Conservation (phyloP, 805 yeast species). For the Candida quercuum region DNA sequence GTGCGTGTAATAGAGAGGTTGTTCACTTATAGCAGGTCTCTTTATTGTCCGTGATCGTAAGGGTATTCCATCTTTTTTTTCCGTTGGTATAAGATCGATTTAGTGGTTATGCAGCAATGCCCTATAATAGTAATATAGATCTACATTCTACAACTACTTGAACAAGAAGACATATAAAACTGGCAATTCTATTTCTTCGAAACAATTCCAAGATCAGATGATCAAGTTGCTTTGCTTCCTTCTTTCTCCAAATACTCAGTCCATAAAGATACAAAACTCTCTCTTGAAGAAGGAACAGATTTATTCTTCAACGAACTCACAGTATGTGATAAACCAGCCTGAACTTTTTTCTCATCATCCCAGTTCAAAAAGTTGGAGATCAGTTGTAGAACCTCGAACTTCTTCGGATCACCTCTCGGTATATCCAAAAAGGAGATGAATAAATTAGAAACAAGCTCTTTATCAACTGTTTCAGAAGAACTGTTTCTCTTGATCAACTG, state of each 20-base stretch:
- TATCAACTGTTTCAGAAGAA: slow-evolving; percentile 74
- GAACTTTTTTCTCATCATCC: slow-evolving; percentile 75
- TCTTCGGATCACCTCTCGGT: slow-evolving; percentile 91
- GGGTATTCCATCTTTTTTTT: too few species aligned
- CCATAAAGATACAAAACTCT: slow-evolving; percentile 70
- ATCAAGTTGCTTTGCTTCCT: slow-evolving; percentile 31
- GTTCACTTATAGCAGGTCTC: too few species aligned
- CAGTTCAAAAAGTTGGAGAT: slow-evolving; percentile 80
- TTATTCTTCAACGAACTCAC: slow-evolving; percentile 17
- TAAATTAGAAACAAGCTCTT: slow-evolving; percentile 82
- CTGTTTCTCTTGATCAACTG: slow-evolving; percentile 76
- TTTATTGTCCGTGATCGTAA: too few species aligned
- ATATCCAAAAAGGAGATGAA: slow-evolving; percentile 78
- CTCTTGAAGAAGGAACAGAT: slow-evolving; percentile 29
- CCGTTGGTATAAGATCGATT: too few species aligned
- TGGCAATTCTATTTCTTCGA: too few species aligned
- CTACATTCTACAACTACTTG: too few species aligned
- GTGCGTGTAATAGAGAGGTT: too few species aligned
- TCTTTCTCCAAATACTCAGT: slow-evolving; percentile 76
- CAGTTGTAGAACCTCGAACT: slow-evolving; percentile 85
- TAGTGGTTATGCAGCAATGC: too few species aligned
- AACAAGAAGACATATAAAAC: too few species aligned
- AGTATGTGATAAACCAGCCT: slow-evolving; percentile 61
- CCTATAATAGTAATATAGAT: too few species aligned
- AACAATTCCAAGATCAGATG: not conserved